Conservation (phyloP, 2,329 filamentous ascomycete species). For the Claviceps digitariae region DNA sequence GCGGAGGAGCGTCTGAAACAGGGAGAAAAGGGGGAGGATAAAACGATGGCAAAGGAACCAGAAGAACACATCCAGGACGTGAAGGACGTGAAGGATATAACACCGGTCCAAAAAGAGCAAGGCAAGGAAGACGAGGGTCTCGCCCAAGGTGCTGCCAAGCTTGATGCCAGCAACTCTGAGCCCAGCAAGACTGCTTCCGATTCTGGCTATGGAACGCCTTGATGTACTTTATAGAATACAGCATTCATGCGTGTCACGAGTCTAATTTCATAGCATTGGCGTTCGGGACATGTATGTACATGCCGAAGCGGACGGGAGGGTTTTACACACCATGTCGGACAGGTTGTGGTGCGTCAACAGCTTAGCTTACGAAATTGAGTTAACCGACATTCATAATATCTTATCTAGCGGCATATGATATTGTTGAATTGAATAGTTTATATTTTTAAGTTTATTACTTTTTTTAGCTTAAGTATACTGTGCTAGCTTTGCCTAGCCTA, state of each 20-base stretch:
- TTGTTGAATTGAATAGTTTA: too few relatives aligned
- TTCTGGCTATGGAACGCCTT: slow-evolving; percentile 20
- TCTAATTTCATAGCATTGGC: background rate
- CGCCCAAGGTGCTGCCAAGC: background rate
- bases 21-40: slow-evolving; percentile 1
- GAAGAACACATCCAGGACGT: background rate
- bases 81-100: background rate
- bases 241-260: background rate
- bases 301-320: too few relatives aligned
- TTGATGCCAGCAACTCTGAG: background rate
- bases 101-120: background rate
- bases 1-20: slow-evolving; percentile 8
- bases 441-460: too few relatives aligned
- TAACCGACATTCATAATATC: too few relatives aligned
- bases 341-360: too few relatives aligned
- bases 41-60: background rate
- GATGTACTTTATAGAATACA: background rate
- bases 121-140: background rate
- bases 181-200: slow-evolving; percentile 18
- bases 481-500: too few relatives aligned
- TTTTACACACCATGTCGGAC: too few relatives aligned
- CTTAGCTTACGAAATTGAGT: too few relatives aligned
- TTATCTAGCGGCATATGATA: too few relatives aligned
- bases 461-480: too few relatives aligned
- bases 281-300: background rate